Evolutionary conservation across 1,139 yeast species (phyloP).

Genomic region (Saccharomycopsis hybrid): DNA sequence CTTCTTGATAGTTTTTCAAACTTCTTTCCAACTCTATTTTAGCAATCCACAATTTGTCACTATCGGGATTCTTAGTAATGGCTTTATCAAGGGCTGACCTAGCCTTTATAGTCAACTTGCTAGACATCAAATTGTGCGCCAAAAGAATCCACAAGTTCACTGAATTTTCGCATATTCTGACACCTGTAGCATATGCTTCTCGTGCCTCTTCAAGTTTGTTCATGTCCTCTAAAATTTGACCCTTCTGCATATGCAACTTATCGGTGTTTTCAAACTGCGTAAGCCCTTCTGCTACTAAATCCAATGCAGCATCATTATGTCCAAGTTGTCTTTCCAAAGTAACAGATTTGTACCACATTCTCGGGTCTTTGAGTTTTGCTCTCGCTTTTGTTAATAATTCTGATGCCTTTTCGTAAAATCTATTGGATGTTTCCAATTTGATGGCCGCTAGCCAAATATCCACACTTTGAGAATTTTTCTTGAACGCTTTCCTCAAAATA

Average conservation of each 20-base stretch:
- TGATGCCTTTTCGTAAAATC: constrained; percentile 35
- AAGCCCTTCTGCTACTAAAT: constrained; percentile 40
- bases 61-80: constrained; percentile 42
- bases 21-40: constrained; percentile 53
- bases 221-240: constrained; percentile 41
- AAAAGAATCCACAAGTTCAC: constrained; percentile 50
- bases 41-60: constrained; percentile 50
- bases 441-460: constrained; percentile 67
- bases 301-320: constrained; percentile 33
- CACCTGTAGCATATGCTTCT: constrained; percentile 44
- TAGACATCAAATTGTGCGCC: constrained; percentile 43
- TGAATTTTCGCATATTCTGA: constrained; percentile 39
- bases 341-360: constrained; percentile 61
- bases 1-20: constrained; percentile 45
- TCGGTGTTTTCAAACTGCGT: constrained; percentile 38
- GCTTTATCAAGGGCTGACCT: constrained; percentile 72
- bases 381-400: constrained; percentile 40
- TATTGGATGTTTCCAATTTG: constrained; percentile 48
- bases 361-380: constrained; percentile 30
- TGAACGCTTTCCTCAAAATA: constrained; percentile 45
- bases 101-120: constrained; percentile 47
- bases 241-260: constrained; percentile 52
- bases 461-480: constrained; percentile 39
- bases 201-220: constrained; percentile 37
- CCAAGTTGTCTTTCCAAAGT: constrained; percentile 42